Conservation (phyloP, 352 stramenopile species). For the Phytophthora idaei region DNA sequence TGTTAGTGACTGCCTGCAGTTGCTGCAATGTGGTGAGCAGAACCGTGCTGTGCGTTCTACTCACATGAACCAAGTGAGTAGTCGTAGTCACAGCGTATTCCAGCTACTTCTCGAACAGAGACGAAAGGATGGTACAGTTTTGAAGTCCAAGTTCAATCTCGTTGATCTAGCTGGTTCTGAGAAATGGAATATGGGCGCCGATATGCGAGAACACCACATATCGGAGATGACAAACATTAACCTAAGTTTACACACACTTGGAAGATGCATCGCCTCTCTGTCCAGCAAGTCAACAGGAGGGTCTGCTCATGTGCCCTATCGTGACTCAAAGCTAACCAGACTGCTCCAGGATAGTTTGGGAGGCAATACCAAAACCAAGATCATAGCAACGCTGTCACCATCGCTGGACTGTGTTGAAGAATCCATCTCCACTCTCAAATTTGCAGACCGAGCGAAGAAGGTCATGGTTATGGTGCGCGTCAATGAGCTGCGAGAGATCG, state of each 20-base stretch:
- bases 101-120: constrained; percentile 85
- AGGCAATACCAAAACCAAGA: constrained; percentile 91
- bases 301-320: constrained; percentile 87
- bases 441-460: constrained; percentile 92
- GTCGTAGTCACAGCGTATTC: constrained; percentile 90
- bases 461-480: constrained; percentile 88
- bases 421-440: constrained; percentile 94
- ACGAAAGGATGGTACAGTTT: constrained; percentile 63
- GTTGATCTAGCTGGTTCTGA: constrained; percentile 94
- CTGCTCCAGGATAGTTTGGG: constrained; percentile 90
- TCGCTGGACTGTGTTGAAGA: constrained; percentile 88
- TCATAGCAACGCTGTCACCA: constrained; percentile 92
- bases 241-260: constrained; percentile 91
- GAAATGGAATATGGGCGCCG: constrained; percentile 89
- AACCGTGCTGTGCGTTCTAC: constrained; percentile 91
- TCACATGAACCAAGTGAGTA: constrained; percentile 92
- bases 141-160: constrained; percentile 95
- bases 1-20: constrained; percentile 84
- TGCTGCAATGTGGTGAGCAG: constrained; percentile 86
- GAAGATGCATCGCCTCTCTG: constrained; percentile 86
- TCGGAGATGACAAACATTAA: constrained; percentile 96
- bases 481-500: constrained; percentile 87
- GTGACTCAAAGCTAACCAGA: constrained; percentile 94
- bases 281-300: constrained; percentile 44
- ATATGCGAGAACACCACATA: constrained; percentile 89